These are phyloP conservation scores for Diaporthe citriasiana DNA, from an alignment of 2,329 filamentous ascomycete species.

Conservation along the genomic window DNA sequence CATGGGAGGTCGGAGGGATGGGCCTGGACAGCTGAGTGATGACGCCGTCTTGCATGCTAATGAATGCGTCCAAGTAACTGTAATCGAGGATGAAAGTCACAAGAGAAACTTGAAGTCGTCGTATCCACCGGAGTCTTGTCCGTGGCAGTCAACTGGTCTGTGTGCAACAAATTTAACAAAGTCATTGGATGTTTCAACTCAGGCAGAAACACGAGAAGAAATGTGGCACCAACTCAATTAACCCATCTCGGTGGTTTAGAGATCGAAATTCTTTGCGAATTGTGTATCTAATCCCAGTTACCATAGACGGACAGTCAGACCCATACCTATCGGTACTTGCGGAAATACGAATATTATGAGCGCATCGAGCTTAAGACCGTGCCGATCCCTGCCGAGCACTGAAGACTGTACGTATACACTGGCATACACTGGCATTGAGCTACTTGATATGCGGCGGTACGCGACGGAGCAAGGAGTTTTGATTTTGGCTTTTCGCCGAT, in stretches of 20 bases:
- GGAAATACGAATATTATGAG: neutral
- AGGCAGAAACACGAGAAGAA: neutral
- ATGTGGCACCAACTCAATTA: neutral
- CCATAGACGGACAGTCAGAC: neutral
- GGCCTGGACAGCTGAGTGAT: slow-evolving; percentile 46
- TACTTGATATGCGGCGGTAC: neutral
- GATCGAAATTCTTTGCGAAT: no score
- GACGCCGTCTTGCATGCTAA: neutral
- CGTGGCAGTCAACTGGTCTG: neutral
- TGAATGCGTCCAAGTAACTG: neutral
- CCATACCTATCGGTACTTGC: neutral
- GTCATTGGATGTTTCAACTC: neutral
- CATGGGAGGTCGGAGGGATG: slow-evolving; percentile 50
- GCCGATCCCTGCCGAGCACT: neutral
- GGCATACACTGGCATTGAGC: neutral
- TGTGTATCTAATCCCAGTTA: no score
- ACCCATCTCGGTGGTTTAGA: no score
- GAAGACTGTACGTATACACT: neutral
- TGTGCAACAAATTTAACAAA: no score
- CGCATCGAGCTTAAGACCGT: neutral
- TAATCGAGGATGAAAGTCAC: no score
- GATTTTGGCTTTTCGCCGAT: neutral
- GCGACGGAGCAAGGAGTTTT: neutral
- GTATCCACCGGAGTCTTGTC: neutral
- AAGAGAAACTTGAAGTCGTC: neutral